Conservation (phyloP, 2,329 filamentous ascomycete species). For the Penicillium sp. region DNA sequence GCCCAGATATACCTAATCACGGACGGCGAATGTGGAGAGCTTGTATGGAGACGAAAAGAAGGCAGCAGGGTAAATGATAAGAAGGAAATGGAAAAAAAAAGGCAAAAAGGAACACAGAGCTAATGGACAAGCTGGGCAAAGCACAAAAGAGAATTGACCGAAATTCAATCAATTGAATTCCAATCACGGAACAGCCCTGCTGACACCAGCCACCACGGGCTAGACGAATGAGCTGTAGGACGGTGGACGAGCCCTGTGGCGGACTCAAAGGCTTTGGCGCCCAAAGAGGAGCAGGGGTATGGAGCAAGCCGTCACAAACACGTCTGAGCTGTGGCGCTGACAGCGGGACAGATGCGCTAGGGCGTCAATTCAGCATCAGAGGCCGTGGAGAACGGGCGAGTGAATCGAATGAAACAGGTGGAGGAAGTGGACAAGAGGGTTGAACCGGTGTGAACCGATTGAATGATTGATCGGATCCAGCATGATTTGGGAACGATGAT, state of each 20-base stretch:
- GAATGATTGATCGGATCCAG: background rate
- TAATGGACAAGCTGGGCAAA: background rate
- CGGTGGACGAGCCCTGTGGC: background rate
- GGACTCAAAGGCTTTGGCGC: background rate
- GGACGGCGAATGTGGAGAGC: slow-evolving; percentile 3
- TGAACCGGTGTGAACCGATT: background rate
- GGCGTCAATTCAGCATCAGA: background rate
- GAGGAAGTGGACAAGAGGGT: background rate
- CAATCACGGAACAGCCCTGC: background rate
- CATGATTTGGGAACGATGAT: background rate
- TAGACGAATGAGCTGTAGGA: background rate
- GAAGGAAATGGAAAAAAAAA: background rate
- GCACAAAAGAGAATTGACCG: background rate
- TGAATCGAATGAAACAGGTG: background rate
- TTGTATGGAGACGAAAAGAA: background rate
- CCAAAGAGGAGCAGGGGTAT: background rate
- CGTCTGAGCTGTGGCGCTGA: background rate
- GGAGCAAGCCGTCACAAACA: background rate
- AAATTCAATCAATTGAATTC: background rate
- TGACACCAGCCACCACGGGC: background rate
- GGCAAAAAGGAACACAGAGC: background rate
- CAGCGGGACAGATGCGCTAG: background rate
- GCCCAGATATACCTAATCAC: background rate
- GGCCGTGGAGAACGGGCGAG: background rate
- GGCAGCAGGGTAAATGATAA: background rate